Conservation (phyloP, 208 protist species). For the Leptomonas seymouri region DNA sequence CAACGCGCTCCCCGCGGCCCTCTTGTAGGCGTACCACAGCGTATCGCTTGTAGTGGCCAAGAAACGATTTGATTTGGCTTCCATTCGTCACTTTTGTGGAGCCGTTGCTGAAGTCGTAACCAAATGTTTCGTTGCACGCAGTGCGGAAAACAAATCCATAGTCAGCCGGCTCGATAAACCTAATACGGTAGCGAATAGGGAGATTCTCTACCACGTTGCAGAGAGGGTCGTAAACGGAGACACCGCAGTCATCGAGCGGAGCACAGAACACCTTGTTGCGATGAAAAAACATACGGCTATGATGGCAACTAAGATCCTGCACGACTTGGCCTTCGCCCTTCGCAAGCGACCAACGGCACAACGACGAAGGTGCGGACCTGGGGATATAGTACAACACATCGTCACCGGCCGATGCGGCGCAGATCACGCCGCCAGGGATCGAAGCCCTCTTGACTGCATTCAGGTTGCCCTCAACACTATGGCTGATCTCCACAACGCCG, state of each 20-base stretch:
- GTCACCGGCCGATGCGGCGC: conserved; percentile 34
- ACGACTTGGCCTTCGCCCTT: conserved; percentile 12
- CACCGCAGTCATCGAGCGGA: conserved; percentile 20
- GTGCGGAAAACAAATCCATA: conserved; percentile 78
- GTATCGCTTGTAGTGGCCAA: conserved; percentile 53
- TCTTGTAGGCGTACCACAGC: conserved; percentile 28
- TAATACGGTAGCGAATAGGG: conserved; percentile 33
- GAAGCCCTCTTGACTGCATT: conserved; percentile 5
- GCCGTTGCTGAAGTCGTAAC: conserved; percentile 74
- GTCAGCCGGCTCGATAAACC: conserved; percentile 47
- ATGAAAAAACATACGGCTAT: conserved; percentile 51
- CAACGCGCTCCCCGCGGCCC: conserved; percentile 1
- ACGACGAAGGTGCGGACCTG: conserved; percentile 11
- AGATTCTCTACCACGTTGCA: conserved; percentile 50
- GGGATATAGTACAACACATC: conserved; percentile 59
- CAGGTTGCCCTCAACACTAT: background rate
- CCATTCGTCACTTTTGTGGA: conserved; percentile 31
- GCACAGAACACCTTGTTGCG: conserved; percentile 62
- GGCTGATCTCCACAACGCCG: conserved; percentile 22
- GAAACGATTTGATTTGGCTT: conserved; percentile 15
- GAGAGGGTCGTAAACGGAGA: conserved; percentile 67
- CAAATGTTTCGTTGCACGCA: conserved; percentile 40
- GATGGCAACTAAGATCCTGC: conserved; percentile 27
- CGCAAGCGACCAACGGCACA: conserved; percentile 29
- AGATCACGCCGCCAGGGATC: conserved; percentile 19